A percentile compares a stretch with the other conserved stretches of the same genome.
Evolutionary conservation across 106 monocot species (phyloP).

Genomic region (Dioscorea dumetorum): DNA sequence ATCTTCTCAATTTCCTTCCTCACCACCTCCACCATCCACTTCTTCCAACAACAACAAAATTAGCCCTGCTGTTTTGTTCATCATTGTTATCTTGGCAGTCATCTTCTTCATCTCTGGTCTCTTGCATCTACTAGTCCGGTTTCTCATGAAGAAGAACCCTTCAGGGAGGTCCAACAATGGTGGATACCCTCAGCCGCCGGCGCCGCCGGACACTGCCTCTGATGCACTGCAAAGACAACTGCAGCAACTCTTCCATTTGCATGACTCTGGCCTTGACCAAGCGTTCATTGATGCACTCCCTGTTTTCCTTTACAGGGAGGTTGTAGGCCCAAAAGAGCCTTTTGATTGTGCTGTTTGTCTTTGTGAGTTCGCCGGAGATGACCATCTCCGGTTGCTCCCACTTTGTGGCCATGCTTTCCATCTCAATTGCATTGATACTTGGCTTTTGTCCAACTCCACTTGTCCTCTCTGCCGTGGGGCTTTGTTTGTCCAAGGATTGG

Average conservation of each 20-base stretch:
- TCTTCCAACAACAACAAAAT: conserved; percentile 26
- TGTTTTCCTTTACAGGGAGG: conserved; percentile 78
- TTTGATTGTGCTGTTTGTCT: conserved; percentile 97
- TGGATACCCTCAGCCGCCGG: conserved; percentile 11
- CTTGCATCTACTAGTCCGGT: conserved; percentile 73
- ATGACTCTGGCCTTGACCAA: conserved; percentile 91
- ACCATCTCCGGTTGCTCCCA: conserved; percentile 80
- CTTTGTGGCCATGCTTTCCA: conserved; percentile 93
- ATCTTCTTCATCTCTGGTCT: conserved; percentile 91
- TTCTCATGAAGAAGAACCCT: conserved; percentile 51
- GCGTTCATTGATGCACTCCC: conserved; percentile 90
- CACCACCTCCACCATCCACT: too few species aligned
- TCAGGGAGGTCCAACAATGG: conserved; percentile 8
- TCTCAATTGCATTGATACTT: conserved; percentile 82
- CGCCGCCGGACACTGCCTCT: conserved; percentile 15
- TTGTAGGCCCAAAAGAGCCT: conserved; percentile 75
- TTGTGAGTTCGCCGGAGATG: conserved; percentile 59
- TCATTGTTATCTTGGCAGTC: conserved; percentile 81
- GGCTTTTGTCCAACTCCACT: conserved; percentile 91
- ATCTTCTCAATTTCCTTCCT: too few species aligned
- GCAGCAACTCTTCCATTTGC: conserved; percentile 92
- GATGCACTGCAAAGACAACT: conserved; percentile 81
- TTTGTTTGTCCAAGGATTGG: conserved; percentile 43
- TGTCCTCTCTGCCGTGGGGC: conserved; percentile 84
- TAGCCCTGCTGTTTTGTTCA: conserved; percentile 82